phyloP scores from a whole-genome alignment of 257 asterid species.

The Forsythia suspensa region DNA sequence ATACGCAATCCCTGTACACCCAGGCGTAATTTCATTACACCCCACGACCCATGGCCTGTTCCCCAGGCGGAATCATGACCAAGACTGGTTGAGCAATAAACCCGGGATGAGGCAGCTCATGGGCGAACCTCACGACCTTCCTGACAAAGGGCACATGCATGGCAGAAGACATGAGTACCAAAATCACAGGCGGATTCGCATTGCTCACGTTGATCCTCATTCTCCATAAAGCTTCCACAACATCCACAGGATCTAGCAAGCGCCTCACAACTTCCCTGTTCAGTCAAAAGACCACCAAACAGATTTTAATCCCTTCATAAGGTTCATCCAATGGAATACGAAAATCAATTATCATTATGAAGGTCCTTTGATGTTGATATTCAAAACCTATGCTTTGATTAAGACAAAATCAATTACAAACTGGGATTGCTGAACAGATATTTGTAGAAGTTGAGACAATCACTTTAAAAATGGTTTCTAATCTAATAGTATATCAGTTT shows the following conservation, averaged over 20 bases:
- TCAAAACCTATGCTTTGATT: too few species aligned
- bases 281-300: conserved; percentile 1
- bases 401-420: too few species aligned
- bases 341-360: background rate
- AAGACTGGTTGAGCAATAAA: conserved; percentile 57
- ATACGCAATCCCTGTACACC: background rate
- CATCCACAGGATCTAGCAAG: conserved; percentile 69
- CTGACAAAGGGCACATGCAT: conserved; percentile 90
- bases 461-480: background rate
- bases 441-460: background rate
- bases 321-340: too few species aligned
- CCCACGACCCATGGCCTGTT: conserved; percentile 75
- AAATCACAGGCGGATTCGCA: conserved; percentile 81
- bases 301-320: background rate
- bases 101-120: conserved; percentile 90
- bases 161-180: conserved; percentile 81
- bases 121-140: conserved; percentile 97
- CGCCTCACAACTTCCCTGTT: conserved; percentile 89
- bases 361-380: background rate
- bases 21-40: conserved; percentile 16
- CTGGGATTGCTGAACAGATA: background rate
- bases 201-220: conserved; percentile 78
- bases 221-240: conserved; percentile 55
- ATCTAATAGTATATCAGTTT: background rate
- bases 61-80: conserved; percentile 78